Evolutionary conservation across 2,329 filamentous ascomycete genomes (phyloP).

Genomic region (Ceratocystis alfenasii): DNA sequence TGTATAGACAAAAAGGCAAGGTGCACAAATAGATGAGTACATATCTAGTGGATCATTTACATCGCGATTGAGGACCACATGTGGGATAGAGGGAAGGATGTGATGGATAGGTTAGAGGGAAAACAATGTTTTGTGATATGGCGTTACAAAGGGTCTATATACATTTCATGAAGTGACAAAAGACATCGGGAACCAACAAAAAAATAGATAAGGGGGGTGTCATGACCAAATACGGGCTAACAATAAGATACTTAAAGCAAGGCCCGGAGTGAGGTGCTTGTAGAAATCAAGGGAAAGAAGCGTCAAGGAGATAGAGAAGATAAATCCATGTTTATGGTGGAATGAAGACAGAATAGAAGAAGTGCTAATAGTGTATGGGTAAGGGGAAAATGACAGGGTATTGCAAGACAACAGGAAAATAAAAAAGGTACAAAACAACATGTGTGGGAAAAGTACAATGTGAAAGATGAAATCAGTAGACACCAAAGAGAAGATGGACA

Average conservation of each 20-base stretch:
- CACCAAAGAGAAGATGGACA: conserved; percentile 27
- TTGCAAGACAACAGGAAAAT: conserved; percentile 20
- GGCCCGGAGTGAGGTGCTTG: background rate
- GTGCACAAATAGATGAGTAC: background rate
- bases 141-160: conserved; percentile 22
- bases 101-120: background rate
- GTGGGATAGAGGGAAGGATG: background rate
- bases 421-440: conserved; percentile 24
- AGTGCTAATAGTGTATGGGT: conserved; percentile 16
- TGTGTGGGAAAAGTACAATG: conserved; percentile 23
- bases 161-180: conserved; percentile 21
- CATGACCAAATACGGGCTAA: background rate
- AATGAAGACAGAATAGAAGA: conserved; percentile 12
- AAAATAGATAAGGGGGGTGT: conserved; percentile 11
- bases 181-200: conserved; percentile 16
- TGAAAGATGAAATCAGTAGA: conserved; percentile 29
- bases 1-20: background rate
- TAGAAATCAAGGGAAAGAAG: conserved; percentile 21
- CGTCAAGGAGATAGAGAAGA: conserved; percentile 23
- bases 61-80: background rate
- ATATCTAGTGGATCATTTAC: background rate
- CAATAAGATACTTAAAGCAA: conserved; percentile 9
- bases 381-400: conserved; percentile 19
- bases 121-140: conserved; percentile 20
- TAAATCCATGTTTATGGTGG: conserved; percentile 12